These are phyloP conservation scores for Orbilia oligospora DNA, from an alignment of 2,329 filamentous ascomycete genomes.

Conservation along the genomic window DNA sequence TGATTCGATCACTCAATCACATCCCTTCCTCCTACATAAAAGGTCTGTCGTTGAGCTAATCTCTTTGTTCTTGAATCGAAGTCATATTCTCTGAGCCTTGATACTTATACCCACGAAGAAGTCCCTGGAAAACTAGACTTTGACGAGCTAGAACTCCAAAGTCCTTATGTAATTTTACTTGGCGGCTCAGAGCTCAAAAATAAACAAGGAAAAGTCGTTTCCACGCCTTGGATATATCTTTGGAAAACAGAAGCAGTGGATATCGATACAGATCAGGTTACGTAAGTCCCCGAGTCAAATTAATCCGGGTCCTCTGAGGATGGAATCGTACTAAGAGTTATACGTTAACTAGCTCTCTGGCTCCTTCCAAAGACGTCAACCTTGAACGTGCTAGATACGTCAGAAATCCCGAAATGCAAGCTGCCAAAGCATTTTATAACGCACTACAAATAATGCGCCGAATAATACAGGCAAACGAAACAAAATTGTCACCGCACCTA, in stretches of 20 bases:
- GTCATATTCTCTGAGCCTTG: slow-evolving; percentile 23
- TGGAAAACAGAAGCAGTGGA: slow-evolving; percentile 45
- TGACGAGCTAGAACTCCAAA: slow-evolving; percentile 42
- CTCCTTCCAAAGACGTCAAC: slow-evolving; percentile 31
- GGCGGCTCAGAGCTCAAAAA: slow-evolving; percentile 30
- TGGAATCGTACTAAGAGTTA: not conserved
- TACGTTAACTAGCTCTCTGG: slow-evolving; percentile 30
- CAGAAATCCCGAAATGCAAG: slow-evolving; percentile 58
- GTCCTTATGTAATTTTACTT: slow-evolving; percentile 46
- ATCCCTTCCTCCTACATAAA: slow-evolving; percentile 11
- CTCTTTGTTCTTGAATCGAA: slow-evolving; percentile 15
- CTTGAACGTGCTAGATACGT: slow-evolving; percentile 59
- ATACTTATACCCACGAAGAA: slow-evolving; percentile 34
- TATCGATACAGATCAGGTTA: not conserved
- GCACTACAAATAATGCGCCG: slow-evolving; percentile 51
- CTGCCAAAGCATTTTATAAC: slow-evolving; percentile 57
- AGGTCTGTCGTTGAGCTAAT: slow-evolving; percentile 1
- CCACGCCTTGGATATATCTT: slow-evolving; percentile 59
- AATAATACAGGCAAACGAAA: slow-evolving; percentile 41
- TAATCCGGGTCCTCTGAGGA: not conserved
- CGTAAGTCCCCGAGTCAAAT: slow-evolving; percentile 24
- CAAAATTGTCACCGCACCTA: slow-evolving; percentile 37
- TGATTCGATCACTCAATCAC: slow-evolving; percentile 11
- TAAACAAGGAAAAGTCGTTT: slow-evolving; percentile 22
- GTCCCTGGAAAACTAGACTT: slow-evolving; percentile 37